A percentile compares a stretch with the other conserved stretches of the same genome.
These are phyloP conservation scores for Aspergillus ellipticus DNA, from an alignment of 495 filamentous ascomycete species.

Conservation along the genomic window DNA sequence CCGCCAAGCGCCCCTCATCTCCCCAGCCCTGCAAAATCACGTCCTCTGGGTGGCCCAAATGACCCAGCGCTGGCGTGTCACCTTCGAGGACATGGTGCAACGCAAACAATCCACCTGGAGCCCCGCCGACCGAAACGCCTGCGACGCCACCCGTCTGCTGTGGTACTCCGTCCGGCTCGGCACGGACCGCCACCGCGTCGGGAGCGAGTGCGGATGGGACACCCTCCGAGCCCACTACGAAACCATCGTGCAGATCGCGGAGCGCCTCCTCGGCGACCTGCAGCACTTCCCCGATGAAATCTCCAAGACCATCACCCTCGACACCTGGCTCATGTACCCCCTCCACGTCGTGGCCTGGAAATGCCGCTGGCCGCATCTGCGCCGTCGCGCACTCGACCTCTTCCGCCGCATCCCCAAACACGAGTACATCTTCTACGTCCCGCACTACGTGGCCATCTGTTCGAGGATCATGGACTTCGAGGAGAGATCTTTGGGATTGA, in stretches of 20 bases:
- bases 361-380: constrained; percentile 15
- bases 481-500: constrained; percentile 2
- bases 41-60: neutral
- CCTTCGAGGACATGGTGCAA: constrained; percentile 15
- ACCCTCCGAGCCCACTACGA: constrained; percentile 4
- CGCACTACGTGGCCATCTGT: constrained; percentile 17
- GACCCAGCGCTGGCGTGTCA: constrained; percentile 12
- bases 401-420: constrained; percentile 9
- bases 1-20: neutral
- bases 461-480: constrained; percentile 18
- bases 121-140: constrained; percentile 6
- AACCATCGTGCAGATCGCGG: constrained; percentile 6
- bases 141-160: constrained; percentile 15
- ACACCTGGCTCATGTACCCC: constrained; percentile 17
- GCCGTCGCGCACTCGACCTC: constrained; percentile 16
- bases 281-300: constrained; percentile 10
- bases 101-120: constrained; percentile 11
- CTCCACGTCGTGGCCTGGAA: constrained; percentile 20
- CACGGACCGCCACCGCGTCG: constrained; percentile 5
- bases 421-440: constrained; percentile 9
- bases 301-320: constrained; percentile 11
- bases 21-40: neutral
- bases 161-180: constrained; percentile 4
- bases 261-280: constrained; percentile 7
- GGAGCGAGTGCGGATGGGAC: constrained; percentile 16